Evolutionary conservation across 2,329 filamentous ascomycete species (phyloP).

Genomic region (Clarireedia monteithiana): DNA sequence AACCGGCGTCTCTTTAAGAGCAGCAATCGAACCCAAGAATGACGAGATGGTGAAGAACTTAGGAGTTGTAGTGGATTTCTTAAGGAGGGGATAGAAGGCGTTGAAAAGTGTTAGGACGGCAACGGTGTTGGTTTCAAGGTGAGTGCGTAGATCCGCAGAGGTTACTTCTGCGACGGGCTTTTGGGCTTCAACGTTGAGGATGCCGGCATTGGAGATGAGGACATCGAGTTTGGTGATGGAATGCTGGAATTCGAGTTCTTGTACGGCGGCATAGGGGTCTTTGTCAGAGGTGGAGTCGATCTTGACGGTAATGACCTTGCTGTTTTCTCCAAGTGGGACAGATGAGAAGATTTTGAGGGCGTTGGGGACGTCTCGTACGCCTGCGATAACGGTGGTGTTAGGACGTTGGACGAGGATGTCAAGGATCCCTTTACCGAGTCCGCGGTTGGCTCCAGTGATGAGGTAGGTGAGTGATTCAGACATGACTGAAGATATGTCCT

Average conservation of each 20-base stretch:
- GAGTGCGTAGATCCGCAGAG: conserved; percentile 31
- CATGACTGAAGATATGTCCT: neutral
- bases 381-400: conserved; percentile 33
- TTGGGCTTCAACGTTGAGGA: conserved; percentile 24
- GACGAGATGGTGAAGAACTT: conserved; percentile 33
- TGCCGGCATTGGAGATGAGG: conserved; percentile 44
- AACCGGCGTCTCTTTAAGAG: conserved; percentile 1
- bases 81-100: conserved; percentile 35
- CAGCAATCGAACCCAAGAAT: conserved; percentile 15
- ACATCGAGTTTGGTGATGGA: conserved; percentile 2
- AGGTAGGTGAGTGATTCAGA: conserved; percentile 6
- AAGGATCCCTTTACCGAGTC: conserved; percentile 30
- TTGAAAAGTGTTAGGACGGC: conserved; percentile 37
- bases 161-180: conserved; percentile 27
- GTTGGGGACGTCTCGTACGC: conserved; percentile 27
- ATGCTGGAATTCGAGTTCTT: conserved; percentile 19
- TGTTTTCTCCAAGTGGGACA: conserved; percentile 20
- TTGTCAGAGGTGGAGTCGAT: conserved; percentile 33
- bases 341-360: conserved; percentile 25
- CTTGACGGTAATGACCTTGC: conserved; percentile 35
- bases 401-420: conserved; percentile 29
- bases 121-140: conserved; percentile 37
- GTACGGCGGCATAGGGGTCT: conserved; percentile 31
- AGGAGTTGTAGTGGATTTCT: conserved; percentile 25
- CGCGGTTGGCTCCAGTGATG: conserved; percentile 18